A percentile compares a stretch with the other conserved stretches of the same genome.
Evolutionary conservation across 1,284 basidiomycete species (phyloP).

Genomic region (Heliocybe sulcata): DNA sequence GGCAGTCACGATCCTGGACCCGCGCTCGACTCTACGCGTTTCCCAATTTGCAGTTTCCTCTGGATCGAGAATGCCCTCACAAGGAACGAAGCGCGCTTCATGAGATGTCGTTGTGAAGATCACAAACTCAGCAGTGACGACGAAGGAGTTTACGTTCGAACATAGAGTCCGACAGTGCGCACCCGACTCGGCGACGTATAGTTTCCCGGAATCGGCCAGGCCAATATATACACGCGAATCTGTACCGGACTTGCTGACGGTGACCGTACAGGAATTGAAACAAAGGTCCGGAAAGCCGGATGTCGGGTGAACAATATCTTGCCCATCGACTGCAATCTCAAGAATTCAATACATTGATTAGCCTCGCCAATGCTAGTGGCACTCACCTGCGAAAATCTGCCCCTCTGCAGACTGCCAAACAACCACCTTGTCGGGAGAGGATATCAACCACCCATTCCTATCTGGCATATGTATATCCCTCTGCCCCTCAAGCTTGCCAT

Average conservation of each 20-base stretch:
- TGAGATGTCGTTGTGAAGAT: conserved; percentile 87
- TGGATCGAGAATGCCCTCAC: conserved; percentile 30
- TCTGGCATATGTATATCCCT: conserved; percentile 19
- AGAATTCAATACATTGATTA: not conserved
- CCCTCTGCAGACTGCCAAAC: conserved; percentile 48
- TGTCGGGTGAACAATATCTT: conserved; percentile 18
- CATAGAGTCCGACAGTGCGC: conserved; percentile 32
- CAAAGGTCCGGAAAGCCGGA: conserved; percentile 57
- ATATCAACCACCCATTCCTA: conserved; percentile 36
- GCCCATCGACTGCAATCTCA: conserved; percentile 18
- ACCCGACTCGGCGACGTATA: conserved; percentile 36
- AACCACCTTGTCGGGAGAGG: conserved; percentile 18
- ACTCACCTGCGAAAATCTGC: conserved; percentile 43
- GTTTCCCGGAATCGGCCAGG: conserved; percentile 56
- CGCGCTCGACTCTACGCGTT: conserved; percentile 77
- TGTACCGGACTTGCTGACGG: not conserved
- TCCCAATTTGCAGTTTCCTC: conserved; percentile 59
- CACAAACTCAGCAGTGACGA: conserved; percentile 73
- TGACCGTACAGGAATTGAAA: conserved; percentile 21
- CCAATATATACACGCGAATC: conserved; percentile 42
- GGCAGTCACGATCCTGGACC: conserved; percentile 78
- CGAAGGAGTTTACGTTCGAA: conserved; percentile 74
- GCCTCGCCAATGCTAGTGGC: too few species aligned
- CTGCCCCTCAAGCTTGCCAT: conserved; percentile 1
- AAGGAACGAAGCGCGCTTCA: conserved; percentile 70